Percentiles rank a stretch among this genome's conserved stretches.
These are phyloP conservation scores for Oryza coarctata DNA, from an alignment of 176 grass and related monocot species.

Conservation along the genomic window DNA sequence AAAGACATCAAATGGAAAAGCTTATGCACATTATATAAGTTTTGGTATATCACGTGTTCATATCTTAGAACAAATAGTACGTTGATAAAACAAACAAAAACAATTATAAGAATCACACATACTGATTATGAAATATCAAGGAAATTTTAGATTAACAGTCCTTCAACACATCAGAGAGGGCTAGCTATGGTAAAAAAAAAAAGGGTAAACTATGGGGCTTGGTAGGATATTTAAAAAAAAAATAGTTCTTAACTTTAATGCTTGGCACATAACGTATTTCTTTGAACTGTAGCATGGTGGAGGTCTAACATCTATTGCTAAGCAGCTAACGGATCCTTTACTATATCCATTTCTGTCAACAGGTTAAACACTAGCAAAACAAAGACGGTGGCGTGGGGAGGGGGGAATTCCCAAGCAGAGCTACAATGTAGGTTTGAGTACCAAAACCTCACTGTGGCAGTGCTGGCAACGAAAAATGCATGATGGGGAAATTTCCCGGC, in stretches of 20 bases:
- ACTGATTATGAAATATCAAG: neutral
- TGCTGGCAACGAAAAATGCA: neutral
- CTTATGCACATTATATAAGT: neutral
- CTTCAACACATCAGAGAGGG: too few species aligned
- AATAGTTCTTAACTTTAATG: neutral
- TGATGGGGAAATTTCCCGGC: neutral
- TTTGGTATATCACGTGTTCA: neutral
- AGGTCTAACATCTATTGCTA: neutral
- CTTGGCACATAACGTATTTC: neutral
- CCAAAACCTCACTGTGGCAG: neutral
- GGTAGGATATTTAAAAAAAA: too few species aligned
- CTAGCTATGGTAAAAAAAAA: conserved; percentile 1
- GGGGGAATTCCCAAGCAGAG: too few species aligned
- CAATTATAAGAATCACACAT: neutral
- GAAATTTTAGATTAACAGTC: too few species aligned
- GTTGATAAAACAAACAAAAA: neutral
- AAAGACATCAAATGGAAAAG: conserved; percentile 7
- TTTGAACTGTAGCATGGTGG: neutral
- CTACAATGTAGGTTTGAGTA: neutral
- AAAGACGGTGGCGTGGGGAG: neutral
- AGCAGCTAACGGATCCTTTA: neutral
- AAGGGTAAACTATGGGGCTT: neutral
- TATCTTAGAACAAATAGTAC: conserved; percentile 19
- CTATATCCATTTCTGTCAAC: neutral
- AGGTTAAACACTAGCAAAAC: neutral